A percentile compares a stretch with the other conserved stretches of the same genome.
These are phyloP conservation scores for Luffa aegyptiaca DNA, from an alignment of 306 rosid species.

Conservation along the genomic window DNA sequence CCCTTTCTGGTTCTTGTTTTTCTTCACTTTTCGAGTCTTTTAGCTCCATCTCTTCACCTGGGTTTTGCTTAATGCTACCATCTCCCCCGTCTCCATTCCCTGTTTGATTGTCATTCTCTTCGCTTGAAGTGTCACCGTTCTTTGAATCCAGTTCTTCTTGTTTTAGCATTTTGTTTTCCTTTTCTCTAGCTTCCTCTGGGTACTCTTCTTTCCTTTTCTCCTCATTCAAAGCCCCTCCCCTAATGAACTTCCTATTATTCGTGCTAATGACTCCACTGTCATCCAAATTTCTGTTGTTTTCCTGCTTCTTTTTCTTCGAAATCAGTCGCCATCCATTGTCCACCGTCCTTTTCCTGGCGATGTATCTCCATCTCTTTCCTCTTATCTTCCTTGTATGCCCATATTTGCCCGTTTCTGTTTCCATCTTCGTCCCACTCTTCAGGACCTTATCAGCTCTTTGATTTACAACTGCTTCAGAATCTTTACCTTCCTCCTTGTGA, in stretches of 20 bases:
- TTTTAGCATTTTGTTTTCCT: background rate
- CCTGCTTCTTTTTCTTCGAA: background rate
- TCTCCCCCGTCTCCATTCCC: constrained; percentile 16
- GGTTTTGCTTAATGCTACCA: constrained; percentile 8
- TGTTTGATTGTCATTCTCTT: background rate
- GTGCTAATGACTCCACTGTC: constrained; percentile 11
- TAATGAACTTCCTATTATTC: constrained; percentile 18
- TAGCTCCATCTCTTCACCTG: background rate
- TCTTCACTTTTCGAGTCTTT: constrained; percentile 17
- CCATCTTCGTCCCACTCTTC: background rate
- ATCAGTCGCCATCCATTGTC: constrained; percentile 34
- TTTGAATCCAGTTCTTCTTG: background rate
- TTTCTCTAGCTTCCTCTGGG: constrained; percentile 9
- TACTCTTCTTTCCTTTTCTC: constrained; percentile 4
- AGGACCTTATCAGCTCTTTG: background rate
- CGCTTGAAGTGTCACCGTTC: background rate
- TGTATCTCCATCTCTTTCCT: constrained; percentile 37
- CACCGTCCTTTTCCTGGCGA: constrained; percentile 19
- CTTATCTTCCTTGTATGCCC: constrained; percentile 18
- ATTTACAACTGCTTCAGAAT: background rate
- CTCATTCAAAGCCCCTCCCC: constrained; percentile 6
- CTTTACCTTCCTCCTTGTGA: constrained; percentile 10
- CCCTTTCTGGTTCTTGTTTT: constrained; percentile 18
- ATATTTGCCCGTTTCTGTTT: constrained; percentile 26
- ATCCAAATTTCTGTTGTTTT: constrained; percentile 17